Percentiles rank a stretch among this genome's conserved stretches.
Conservation (phyloP, 1,284 basidiomycete genomes). For the Sporisorium exsertum region DNA sequence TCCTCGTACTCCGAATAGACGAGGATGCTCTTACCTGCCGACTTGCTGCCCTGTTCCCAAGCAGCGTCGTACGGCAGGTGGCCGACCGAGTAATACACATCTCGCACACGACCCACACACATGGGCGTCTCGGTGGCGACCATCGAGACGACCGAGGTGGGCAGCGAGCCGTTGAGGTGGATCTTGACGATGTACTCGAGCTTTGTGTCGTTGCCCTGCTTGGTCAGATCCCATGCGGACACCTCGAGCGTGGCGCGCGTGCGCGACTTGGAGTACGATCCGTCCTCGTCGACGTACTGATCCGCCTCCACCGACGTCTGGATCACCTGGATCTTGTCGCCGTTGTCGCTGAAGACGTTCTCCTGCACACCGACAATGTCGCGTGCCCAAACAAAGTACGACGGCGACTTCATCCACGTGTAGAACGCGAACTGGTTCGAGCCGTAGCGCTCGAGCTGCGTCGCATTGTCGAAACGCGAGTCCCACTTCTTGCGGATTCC, state of each 20-base stretch:
- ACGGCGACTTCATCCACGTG: constrained; percentile 60
- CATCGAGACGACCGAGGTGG: constrained; percentile 56
- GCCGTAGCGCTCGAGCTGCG: constrained; percentile 44
- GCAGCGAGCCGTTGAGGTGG: constrained; percentile 59
- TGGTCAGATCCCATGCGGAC: constrained; percentile 53
- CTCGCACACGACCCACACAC: constrained; percentile 61
- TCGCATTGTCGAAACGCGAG: constrained; percentile 53
- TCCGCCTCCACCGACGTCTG: constrained; percentile 59
- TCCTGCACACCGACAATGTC: constrained; percentile 65
- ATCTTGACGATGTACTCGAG: constrained; percentile 64
- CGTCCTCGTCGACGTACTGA: constrained; percentile 58
- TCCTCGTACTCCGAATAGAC: constrained; percentile 55
- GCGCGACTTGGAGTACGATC: constrained; percentile 56
- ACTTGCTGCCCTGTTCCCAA: constrained; percentile 23
- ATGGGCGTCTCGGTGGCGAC: constrained; percentile 64
- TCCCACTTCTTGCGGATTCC: constrained; percentile 66
- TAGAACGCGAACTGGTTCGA: constrained; percentile 52
- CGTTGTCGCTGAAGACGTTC: constrained; percentile 36
- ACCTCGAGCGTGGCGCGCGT: constrained; percentile 62
- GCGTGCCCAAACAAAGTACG: constrained; percentile 64
- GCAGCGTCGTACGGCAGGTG: constrained; percentile 54
- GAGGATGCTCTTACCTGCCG: constrained; percentile 29
- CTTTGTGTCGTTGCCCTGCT: constrained; percentile 56
- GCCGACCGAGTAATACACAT: constrained; percentile 55
- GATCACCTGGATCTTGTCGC: constrained; percentile 45